Percentiles rank a stretch among this genome's conserved stretches.
These are phyloP conservation scores for Solanum peruvianum DNA, from an alignment of 257 asterid species.

Conservation along the genomic window DNA sequence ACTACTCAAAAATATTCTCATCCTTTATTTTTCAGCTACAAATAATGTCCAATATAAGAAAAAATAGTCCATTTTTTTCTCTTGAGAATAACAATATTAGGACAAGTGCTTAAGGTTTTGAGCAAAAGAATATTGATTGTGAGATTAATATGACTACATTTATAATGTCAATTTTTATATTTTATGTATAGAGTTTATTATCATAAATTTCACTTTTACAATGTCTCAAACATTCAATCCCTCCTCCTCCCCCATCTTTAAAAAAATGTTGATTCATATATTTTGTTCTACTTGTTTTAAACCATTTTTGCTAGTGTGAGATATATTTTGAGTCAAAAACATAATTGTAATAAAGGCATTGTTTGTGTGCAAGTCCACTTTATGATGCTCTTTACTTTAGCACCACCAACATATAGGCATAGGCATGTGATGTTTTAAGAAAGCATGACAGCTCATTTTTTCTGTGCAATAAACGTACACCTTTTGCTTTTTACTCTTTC, in stretches of 20 bases:
- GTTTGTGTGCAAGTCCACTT: not conserved
- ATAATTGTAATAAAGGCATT: not conserved
- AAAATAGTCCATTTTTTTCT: not conserved
- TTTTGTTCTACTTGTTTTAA: not conserved
- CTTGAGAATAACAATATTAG: not conserved
- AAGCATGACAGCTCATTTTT: slow-evolving; percentile 66
- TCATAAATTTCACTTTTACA: not conserved
- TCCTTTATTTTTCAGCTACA: not conserved
- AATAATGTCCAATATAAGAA: no score
- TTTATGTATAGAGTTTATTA: not conserved
- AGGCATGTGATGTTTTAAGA: slow-evolving; percentile 23
- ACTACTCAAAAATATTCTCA: not conserved
- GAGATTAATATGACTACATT: not conserved
- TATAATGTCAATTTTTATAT: not conserved
- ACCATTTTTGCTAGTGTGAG: not conserved
- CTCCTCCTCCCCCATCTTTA: no score
- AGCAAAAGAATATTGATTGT: not conserved
- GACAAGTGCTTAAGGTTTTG: not conserved
- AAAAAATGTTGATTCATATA: not conserved
- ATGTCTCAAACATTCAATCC: not conserved
- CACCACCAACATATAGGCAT: not conserved
- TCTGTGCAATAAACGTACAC: slow-evolving; percentile 10
- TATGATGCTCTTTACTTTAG: not conserved
- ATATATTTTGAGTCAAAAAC: not conserved
- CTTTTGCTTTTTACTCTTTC: slow-evolving; percentile 20